Base-by-base conservation (phyloP, 257 asterid species). In the Ilex aquifolium region DNA sequence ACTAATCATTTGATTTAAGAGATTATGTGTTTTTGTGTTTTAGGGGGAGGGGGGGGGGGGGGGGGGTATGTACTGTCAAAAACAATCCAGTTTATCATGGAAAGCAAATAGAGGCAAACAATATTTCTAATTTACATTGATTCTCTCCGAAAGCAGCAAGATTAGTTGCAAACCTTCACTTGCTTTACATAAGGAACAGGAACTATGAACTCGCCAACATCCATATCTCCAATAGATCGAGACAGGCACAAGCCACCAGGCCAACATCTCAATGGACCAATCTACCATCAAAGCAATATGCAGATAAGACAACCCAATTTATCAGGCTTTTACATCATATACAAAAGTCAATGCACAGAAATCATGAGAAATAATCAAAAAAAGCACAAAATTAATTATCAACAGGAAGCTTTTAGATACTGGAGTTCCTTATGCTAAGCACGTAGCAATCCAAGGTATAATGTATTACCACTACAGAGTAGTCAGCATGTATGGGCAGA, bases 261-360 rank as follows among this genome's bases (percentile, higher is more conserved):
- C 99, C 99, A 93, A 75, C 99, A 93, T 84, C 99, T 83, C 73
- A 93, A 72, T 10, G 99, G 99, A 69, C 99, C 99, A 74, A 93
- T 86, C 99, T 93, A 66, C 74, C 76, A 44, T 67, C 31, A 63
- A 67, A 65, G 29, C 56, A 48, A 29, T 44, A 48, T 17, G 68
- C 60, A 29, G 32, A 14, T 60, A 71, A 73, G 63, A 62, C 59
- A 46, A 10, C n/a, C n/a, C 13, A 46, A 14, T 14, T 11, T 10
- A 14, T 49, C 69, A 56, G 50, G 56, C 21, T 39, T 55, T 32
- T 44, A 13, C 42, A 40, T 46, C 3, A 46, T 5, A 5, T 53
- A 63, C 40, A 56, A 62, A 10, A 54, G 56, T 32, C 32, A 54
- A 1, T 7, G 16, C 48, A 57, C 40, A 50, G 57, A 7, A 31